Base-by-base conservation (phyloP, 371 early-diverging fungal species). In the Zopfochytrium polystomum region DNA sequence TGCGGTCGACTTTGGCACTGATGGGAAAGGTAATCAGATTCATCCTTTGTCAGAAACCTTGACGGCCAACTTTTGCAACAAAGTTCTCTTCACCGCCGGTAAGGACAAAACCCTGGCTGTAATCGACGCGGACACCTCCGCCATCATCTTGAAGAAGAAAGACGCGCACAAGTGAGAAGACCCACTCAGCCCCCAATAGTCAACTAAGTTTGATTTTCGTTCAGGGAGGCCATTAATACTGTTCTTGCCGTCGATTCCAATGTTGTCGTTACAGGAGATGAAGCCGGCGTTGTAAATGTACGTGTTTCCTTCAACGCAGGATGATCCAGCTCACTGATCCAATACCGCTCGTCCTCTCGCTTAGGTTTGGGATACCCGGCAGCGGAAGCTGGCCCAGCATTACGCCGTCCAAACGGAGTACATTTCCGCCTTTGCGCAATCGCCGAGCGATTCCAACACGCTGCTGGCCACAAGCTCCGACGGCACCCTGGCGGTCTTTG, bases 231-330 rank as follows among this genome's bases (percentile, higher is more conserved):
- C 2, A 76, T 93, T 53, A 91, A 93, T 70, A 55, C 81, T 4
- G 60, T 95, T 32, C 73, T 75, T 3, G 68, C 79, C 6, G 66
- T 95, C 43, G 83, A 82, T 56, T 84, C 88, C 51, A 77, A 77
- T 51, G 75, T 87, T 29, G 49, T 93, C n/a, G 92, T 91, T 0
- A 89, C 95, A 0, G 96, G 93, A 13, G 95, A 93, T 61, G 96
- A 95, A 66, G 79, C 74, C 3, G 96, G 96, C n/a, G 75, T 81
- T 31, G 88, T 95, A 43, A 93, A 91, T 73, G 83, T 83, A 71
- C 25, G 3, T 22, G 18, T 2, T 45, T 20, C 58, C 68, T 31
- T 48, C 34, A 27, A 5, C 47, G 48, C 48, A 34, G 18, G 29
- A 31, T 38, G 23, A 33, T 65, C 31, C 48, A 3, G 13, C 3